Evolutionary conservation across 2,329 filamentous ascomycete genomes (phyloP), one percentile per base, ranked within the genome.

Genomic region (Nemania diffusa): DNA sequence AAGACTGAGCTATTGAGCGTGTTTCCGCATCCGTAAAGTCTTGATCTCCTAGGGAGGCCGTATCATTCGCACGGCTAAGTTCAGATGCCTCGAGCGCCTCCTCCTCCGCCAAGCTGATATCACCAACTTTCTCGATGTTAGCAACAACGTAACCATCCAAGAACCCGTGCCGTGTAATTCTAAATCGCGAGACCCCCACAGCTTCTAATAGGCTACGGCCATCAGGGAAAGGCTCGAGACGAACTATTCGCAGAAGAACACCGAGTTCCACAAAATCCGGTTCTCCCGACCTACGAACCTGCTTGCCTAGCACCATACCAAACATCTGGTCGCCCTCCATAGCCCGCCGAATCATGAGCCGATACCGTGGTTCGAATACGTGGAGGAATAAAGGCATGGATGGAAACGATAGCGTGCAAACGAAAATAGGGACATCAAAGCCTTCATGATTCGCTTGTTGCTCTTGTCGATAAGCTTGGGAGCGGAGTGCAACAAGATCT

Each of bases 281-380:
- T 32, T 74, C 75, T 20, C 71, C 70, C 1, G 73, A 52, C 1
- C 70, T 61, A 81, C 82, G 64, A 70, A 78, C 55, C 81, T 87
- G 82, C 71, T 90, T 92, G 69, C 90, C 89, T 75, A 92, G 85
- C 20, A 97, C 86, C 92, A 97, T 97, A 26, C 94, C 94, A 75
- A 97, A 97, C 26, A 88, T 92, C 15, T 88, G 84, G 67, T 91
- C 88, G 0, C 89, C 88, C 69, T 94, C 91, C 60, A 97, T 82
- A 0, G 89, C 91, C 40, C 93, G 88, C 53, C 91, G 87, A 42
- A 97, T 91, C 93, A 97, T 96, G n/a, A 96, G 84, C 7, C 93
- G 88, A 77, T 97, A 97, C 6, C 92, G 87, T n/a, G 92, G 92
- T 77, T 97, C 94, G 75, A 97, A 97, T n/a, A 97, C 88, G 73